Conservation (phyloP, 1,139 yeast species). For the Geotrichum macrosporum region DNA sequence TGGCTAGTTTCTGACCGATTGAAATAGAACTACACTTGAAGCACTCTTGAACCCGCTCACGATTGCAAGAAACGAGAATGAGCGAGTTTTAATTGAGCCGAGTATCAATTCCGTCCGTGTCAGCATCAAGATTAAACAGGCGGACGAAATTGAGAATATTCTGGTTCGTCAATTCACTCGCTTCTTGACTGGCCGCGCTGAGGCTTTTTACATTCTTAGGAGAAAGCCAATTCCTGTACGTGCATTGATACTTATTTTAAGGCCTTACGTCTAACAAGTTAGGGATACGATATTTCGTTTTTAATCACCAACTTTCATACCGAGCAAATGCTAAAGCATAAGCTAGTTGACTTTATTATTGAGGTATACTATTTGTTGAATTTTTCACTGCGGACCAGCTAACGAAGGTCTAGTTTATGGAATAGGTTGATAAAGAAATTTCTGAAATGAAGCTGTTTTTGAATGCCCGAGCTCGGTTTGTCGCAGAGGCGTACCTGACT, state of each 20-base stretch:
- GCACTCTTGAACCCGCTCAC: constrained; percentile 84
- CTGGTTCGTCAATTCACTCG: constrained; percentile 91
- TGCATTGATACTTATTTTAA: background rate
- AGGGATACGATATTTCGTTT: constrained; percentile 88
- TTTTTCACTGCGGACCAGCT: too few species aligned
- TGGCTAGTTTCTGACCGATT: background rate
- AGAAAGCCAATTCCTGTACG: constrained; percentile 67
- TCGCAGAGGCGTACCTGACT: constrained; percentile 89
- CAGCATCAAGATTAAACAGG: constrained; percentile 89
- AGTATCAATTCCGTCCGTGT: constrained; percentile 83
- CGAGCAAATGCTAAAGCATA: constrained; percentile 91
- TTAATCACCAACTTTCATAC: constrained; percentile 91
- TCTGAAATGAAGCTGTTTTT: constrained; percentile 96
- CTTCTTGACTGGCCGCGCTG: constrained; percentile 93
- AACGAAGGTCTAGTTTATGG: constrained; percentile 60
- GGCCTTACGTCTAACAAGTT: too few species aligned
- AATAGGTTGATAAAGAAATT: constrained; percentile 96
- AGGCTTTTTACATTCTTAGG: constrained; percentile 84
- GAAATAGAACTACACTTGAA: constrained; percentile 64
- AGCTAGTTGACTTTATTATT: constrained; percentile 90
- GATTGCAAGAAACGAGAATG: constrained; percentile 90
- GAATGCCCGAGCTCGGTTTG: constrained; percentile 96
- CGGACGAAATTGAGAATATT: constrained; percentile 94
- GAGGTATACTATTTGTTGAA: constrained; percentile 41
- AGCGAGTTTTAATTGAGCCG: constrained; percentile 87